Base-by-base conservation (phyloP, 2,329 filamentous ascomycete species). In the Trichoderma gracile region DNA sequence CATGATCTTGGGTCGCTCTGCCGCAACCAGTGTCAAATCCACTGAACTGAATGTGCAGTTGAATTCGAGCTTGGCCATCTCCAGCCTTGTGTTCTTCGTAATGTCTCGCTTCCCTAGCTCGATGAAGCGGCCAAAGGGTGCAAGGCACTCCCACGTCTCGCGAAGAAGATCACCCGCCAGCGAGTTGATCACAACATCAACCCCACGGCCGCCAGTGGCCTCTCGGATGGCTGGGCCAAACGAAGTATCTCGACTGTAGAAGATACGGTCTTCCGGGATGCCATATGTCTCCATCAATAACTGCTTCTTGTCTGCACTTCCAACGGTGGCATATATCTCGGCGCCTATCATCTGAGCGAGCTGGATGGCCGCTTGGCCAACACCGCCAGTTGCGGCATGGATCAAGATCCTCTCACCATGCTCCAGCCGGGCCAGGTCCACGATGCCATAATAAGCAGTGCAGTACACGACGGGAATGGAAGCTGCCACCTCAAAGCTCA, bases 141-240 rank as follows among this genome's bases (percentile, higher is more conserved):
- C 77, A 19, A 84, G 70, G 56, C 77, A 80, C 3, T 74, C 73
- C 78, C 77, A 82, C 0, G 79, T 78, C 46, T 78, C 77, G 3
- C 74, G 73, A 2, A 81, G 68, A 1, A 73, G 69, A 17, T 82
- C 79, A 0, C 80, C 80, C 2, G 76, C 69, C 0, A 82, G 72
- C 0, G 78, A 80, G 69, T 82, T 78, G 69, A 93, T 87, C 15
- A 90, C 88, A 0, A 87, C 86, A 75, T 93, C 90, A 1, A 89
- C 89, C 12, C 90, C 90, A 3, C 70, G 74, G 14, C 83, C 84
- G 0, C 66, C 63, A 0, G 77, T 79, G 2, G 67, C 68, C 23
- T 69, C 58, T 30, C 64, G 43, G n/a, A 67, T 7, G 27, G 65
- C 55, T 2, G 64, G 53, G 0, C 68, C 67, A 25, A 76, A 75